phyloP scores from a whole-genome alignment of 192 early-diverging fungal genomes.

The Coemansia sp. region DNA sequence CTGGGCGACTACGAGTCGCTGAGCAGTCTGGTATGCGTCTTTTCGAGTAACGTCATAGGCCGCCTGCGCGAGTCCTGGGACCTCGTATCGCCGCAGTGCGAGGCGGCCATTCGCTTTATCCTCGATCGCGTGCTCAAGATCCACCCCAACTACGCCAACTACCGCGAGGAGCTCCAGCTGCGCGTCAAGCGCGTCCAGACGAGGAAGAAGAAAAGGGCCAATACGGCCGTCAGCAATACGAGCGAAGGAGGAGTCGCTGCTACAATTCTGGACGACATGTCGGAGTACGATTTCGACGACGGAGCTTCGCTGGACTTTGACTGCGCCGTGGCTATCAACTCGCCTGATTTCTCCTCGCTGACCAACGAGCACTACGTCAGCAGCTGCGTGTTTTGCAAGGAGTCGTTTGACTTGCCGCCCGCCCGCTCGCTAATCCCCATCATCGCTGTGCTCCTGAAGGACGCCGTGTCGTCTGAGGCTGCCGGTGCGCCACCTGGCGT shows the following conservation, averaged over 20 bases:
- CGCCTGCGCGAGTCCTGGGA: slow-evolving; percentile 41
- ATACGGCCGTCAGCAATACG: neutral
- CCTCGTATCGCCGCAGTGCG: slow-evolving; percentile 28
- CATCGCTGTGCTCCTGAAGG: slow-evolving; percentile 51
- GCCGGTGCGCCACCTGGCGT: neutral
- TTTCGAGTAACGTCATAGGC: slow-evolving; percentile 27
- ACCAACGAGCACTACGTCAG: slow-evolving; percentile 39
- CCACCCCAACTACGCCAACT: slow-evolving; percentile 45
- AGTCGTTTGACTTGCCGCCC: slow-evolving; percentile 37
- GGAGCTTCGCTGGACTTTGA: slow-evolving; percentile 45
- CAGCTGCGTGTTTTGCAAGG: slow-evolving; percentile 43
- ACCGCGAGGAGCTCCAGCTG: slow-evolving; percentile 39
- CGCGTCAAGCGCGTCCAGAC: slow-evolving; percentile 26
- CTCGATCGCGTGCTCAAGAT: slow-evolving; percentile 46
- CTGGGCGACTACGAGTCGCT: slow-evolving; percentile 54
- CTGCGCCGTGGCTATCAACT: slow-evolving; percentile 40
- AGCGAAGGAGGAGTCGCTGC: neutral
- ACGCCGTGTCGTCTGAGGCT: slow-evolving; percentile 35
- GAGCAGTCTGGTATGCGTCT: slow-evolving; percentile 47
- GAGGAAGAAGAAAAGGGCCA: slow-evolving; percentile 5
- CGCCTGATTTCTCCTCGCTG: slow-evolving; percentile 38
- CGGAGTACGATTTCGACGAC: neutral
- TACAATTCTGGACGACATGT: neutral
- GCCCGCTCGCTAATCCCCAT: slow-evolving; percentile 46
- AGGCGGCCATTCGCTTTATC: slow-evolving; percentile 36